These are phyloP conservation scores for Vararia minispora DNA, from an alignment of 768 basidiomycete species.

Conservation along the genomic window DNA sequence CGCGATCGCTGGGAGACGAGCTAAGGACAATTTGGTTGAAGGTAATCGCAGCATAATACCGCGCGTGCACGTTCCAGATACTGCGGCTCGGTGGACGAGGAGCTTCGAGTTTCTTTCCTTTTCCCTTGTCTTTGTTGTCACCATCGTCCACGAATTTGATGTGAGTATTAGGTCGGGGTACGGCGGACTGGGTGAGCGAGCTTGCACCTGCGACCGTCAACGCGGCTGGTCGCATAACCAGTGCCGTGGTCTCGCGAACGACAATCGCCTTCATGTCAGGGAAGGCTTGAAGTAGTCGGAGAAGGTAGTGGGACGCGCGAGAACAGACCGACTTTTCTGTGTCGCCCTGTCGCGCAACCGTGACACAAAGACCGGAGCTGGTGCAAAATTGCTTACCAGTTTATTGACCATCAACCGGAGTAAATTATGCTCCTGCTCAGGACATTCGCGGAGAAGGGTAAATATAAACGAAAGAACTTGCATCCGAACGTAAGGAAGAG, in stretches of 20 bases:
- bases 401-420: slow-evolving; percentile 90
- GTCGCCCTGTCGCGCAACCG: slow-evolving; percentile 54
- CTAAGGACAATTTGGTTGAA: slow-evolving; percentile 85
- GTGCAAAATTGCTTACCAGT: slow-evolving; percentile 39
- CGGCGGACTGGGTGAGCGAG: slow-evolving; percentile 14
- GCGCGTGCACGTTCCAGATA: slow-evolving; percentile 54
- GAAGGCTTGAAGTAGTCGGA: slow-evolving; percentile 82
- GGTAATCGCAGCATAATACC: slow-evolving; percentile 89
- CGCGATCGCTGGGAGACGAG: slow-evolving; percentile 45
- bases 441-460: slow-evolving; percentile 76
- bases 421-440: slow-evolving; percentile 96
- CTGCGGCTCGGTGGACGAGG: slow-evolving; percentile 11
- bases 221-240: slow-evolving; percentile 57
- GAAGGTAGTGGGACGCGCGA: slow-evolving; percentile 79
- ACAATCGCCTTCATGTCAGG: slow-evolving; percentile 89
- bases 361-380: not conserved
- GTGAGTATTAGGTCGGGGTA: slow-evolving; percentile 26
- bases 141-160: slow-evolving; percentile 39
- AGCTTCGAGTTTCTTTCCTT: slow-evolving; percentile 14
- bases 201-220: slow-evolving; percentile 24
- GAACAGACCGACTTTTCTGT: slow-evolving; percentile 81
- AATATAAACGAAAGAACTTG: slow-evolving; percentile 72
- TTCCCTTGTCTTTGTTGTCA: slow-evolving; percentile 11
- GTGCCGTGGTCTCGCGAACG: slow-evolving; percentile 73
- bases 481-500: slow-evolving; percentile 77